A percentile compares a stretch with the other conserved stretches of the same genome.
Conservation (phyloP, 1,284 basidiomycete genomes). For the Malassezia psittaci region DNA sequence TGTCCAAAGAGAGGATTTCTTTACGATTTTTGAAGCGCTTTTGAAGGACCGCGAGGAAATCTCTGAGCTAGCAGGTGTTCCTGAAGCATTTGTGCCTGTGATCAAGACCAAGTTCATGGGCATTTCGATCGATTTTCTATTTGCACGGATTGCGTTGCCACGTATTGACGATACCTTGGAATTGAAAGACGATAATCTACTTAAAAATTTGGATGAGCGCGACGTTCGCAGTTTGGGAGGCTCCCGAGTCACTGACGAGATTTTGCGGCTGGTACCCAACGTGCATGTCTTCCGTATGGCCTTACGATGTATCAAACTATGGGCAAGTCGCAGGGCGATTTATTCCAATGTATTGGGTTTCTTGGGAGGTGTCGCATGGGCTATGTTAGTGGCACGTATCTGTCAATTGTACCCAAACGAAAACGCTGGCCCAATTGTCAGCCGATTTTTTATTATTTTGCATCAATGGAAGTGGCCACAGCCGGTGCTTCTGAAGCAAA, state of each 20-base stretch:
- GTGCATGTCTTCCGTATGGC: conserved; percentile 88
- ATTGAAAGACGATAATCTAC: conserved; percentile 77
- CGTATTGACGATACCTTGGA: conserved; percentile 82
- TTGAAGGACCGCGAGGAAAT: conserved; percentile 74
- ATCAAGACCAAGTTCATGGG: conserved; percentile 84
- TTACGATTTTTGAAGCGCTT: conserved; percentile 81
- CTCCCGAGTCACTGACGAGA: conserved; percentile 91
- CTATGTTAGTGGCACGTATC: conserved; percentile 92
- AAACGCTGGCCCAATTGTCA: conserved; percentile 85
- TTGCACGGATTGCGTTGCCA: conserved; percentile 72
- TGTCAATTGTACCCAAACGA: conserved; percentile 97
- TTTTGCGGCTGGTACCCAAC: conserved; percentile 86
- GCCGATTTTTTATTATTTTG: conserved; percentile 92
- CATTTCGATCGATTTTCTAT: conserved; percentile 85
- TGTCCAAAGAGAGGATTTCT: conserved; percentile 90
- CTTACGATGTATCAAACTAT: conserved; percentile 88
- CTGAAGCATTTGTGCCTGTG: conserved; percentile 90
- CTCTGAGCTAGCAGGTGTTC: conserved; percentile 80
- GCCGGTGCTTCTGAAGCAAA: conserved; percentile 79
- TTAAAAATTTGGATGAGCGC: conserved; percentile 85
- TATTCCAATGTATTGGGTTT: conserved; percentile 98
- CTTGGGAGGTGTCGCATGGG: conserved; percentile 96
- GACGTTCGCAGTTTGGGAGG: conserved; percentile 91
- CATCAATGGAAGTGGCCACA: conserved; percentile 98
- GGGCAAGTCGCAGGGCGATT: conserved; percentile 91